Evolutionary conservation across 495 filamentous ascomycete species (phyloP).

Genomic region (Podospora fimiseda): DNA sequence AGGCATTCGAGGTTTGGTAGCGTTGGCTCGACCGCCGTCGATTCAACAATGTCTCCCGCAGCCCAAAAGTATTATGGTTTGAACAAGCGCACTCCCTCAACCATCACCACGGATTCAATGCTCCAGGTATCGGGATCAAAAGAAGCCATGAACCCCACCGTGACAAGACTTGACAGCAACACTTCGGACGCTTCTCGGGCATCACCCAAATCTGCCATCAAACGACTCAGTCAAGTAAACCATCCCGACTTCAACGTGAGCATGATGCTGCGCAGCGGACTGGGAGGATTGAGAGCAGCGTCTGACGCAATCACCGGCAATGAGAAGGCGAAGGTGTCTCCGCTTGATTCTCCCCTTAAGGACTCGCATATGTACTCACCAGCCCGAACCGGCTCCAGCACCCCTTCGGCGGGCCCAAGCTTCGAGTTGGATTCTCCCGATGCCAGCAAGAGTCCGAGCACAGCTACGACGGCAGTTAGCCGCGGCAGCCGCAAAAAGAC

Average conservation of each 20-base stretch:
- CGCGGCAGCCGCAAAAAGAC: conserved; percentile 48
- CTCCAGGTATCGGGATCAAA: conserved; percentile 44
- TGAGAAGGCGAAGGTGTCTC: conserved; percentile 52
- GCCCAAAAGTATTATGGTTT: conserved; percentile 60
- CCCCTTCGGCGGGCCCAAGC: conserved; percentile 72
- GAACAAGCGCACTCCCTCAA: conserved; percentile 44
- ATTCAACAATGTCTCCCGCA: conserved; percentile 34
- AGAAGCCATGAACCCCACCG: conserved; percentile 47
- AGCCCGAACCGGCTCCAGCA: conserved; percentile 74
- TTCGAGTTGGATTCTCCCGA: conserved; percentile 73
- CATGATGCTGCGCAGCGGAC: conserved; percentile 27
- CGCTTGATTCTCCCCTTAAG: conserved; percentile 53
- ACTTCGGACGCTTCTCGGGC: conserved; percentile 49
- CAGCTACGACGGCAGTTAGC: conserved; percentile 37
- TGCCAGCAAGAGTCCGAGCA: conserved; percentile 48
- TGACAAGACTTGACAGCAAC: conserved; percentile 61
- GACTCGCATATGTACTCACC: conserved; percentile 64
- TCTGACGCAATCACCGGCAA: conserved; percentile 69
- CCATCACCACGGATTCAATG: conserved; percentile 42
- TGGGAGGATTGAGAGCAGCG: conserved; percentile 66
- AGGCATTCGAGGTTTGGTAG: conserved; percentile 77
- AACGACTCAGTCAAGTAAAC: conserved; percentile 44
- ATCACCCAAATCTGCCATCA: conserved; percentile 41
- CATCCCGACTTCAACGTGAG: conserved; percentile 46
- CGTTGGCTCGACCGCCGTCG: conserved; percentile 51